A percentile compares a stretch with the other conserved stretches of the same genome.
phyloP scores from a whole-genome alignment of 768 basidiomycete genomes.

The Russula sp. region DNA sequence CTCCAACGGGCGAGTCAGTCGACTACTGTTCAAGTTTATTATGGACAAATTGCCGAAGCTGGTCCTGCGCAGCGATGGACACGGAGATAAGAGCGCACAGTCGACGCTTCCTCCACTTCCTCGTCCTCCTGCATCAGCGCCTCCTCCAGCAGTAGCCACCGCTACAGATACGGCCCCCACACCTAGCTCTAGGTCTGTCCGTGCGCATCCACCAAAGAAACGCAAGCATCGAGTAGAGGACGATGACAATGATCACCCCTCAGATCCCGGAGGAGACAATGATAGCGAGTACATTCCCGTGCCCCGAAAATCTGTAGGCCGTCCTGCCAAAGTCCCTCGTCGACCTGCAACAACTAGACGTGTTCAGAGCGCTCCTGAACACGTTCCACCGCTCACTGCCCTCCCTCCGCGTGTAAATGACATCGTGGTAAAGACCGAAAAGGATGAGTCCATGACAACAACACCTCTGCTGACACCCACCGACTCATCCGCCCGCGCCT shows the following conservation, averaged over 20 bases:
- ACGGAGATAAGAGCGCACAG: conserved; percentile 21
- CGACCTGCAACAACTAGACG: neutral
- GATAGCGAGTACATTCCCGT: conserved; percentile 1
- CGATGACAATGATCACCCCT: neutral
- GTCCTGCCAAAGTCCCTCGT: neutral
- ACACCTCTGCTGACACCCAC: conserved; percentile 7
- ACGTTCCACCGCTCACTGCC: neutral
- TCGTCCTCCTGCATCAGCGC: neutral
- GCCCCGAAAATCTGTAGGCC: neutral
- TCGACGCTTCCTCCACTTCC: conserved; percentile 1
- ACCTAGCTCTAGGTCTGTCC: neutral
- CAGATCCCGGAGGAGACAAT: neutral
- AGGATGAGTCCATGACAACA: neutral
- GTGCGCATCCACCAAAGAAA: neutral
- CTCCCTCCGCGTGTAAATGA: neutral
- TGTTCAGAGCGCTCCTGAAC: neutral
- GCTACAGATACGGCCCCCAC: neutral
- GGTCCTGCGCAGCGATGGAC: conserved; percentile 16
- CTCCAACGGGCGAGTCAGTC: conserved; percentile 51
- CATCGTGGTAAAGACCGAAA: neutral
- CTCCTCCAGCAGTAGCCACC: neutral
- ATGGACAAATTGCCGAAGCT: conserved; percentile 24
- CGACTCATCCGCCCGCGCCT: neutral
- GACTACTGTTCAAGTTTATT: conserved; percentile 49
- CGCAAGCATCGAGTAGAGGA: conserved; percentile 3